A percentile compares a stretch with the other conserved stretches of the same genome.
These are phyloP conservation scores for Penicillium aurantiogriseum DNA, from an alignment of 2,329 filamentous ascomycete species.

Conservation along the genomic window DNA sequence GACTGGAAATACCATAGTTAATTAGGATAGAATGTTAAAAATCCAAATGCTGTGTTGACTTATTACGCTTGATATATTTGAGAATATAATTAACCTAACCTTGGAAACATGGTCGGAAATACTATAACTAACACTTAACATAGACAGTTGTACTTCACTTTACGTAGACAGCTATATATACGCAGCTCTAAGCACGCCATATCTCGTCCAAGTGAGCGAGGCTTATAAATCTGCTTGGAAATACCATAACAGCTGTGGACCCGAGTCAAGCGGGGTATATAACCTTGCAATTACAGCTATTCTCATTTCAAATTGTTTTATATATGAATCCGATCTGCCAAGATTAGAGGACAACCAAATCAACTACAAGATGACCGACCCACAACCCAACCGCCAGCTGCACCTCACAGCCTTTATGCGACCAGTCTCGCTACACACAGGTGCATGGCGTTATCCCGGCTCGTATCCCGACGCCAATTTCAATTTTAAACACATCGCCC, in stretches of 20 bases:
- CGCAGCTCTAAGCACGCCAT: neutral
- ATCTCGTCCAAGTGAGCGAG: neutral
- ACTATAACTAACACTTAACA: neutral
- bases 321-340: no score
- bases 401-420: constrained; percentile 62
- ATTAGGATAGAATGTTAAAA: no score
- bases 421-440: constrained; percentile 56
- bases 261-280: neutral
- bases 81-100: no score
- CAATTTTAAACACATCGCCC: constrained; percentile 54
- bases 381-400: constrained; percentile 32
- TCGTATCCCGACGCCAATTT: constrained; percentile 59
- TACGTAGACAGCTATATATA: neutral
- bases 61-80: no score
- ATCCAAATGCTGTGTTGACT: no score
- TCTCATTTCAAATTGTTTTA: neutral
- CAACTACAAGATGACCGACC: constrained; percentile 16
- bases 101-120: neutral
- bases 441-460: constrained; percentile 58
- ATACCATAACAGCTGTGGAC: neutral
- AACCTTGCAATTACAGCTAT: neutral
- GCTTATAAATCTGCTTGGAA: constrained; percentile 5
- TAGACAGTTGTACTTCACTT: neutral
- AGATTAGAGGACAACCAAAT: neutral
- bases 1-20: no score